Conservation (phyloP, 2,329 filamentous ascomycete species). For the Sclerotinia minor region DNA sequence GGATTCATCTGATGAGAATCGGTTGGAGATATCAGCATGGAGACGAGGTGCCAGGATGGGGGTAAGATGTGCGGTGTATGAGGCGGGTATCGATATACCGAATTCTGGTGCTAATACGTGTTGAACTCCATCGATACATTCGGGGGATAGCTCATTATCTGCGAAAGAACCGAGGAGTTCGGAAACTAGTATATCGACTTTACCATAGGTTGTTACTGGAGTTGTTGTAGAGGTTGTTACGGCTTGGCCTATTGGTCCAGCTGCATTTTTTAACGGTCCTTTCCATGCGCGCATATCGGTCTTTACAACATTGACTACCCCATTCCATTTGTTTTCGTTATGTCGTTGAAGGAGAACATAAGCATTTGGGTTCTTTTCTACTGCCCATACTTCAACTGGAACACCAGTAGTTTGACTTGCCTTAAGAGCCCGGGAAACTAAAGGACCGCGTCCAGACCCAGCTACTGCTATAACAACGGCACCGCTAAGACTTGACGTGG, state of each 20-base stretch:
- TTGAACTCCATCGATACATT: conserved; percentile 94
- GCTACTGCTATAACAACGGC: conserved; percentile 86
- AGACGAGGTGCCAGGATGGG: conserved; percentile 87
- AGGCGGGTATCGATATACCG: conserved; percentile 90
- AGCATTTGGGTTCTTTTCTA: conserved; percentile 98
- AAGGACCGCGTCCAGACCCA: conserved; percentile 86
- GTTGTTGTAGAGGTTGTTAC: conserved; percentile 41
- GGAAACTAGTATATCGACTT: conserved; percentile 90
- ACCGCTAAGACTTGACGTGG: conserved; percentile 69
- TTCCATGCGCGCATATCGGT: conserved; percentile 98
- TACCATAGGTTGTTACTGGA: conserved; percentile 53
- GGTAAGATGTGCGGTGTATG: conserved; percentile 91
- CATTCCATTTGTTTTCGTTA: conserved; percentile 78
- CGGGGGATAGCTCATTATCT: conserved; percentile 94
- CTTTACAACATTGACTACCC: conserved; percentile 82
- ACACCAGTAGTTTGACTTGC: conserved; percentile 77
- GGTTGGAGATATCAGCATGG: conserved; percentile 73
- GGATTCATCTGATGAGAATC: conserved; percentile 60
- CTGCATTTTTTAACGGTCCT: conserved; percentile 61
- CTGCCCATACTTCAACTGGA: conserved; percentile 80
- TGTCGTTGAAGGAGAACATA: conserved; percentile 89
- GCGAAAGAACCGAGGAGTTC: conserved; percentile 94
- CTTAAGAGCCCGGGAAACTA: conserved; percentile 82
- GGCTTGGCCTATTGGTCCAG: conserved; percentile 41
- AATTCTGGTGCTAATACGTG: conserved; percentile 75